These are phyloP conservation scores for Pyrenophora teres DNA, from an alignment of 2,329 filamentous ascomycete genomes.

Conservation along the genomic window DNA sequence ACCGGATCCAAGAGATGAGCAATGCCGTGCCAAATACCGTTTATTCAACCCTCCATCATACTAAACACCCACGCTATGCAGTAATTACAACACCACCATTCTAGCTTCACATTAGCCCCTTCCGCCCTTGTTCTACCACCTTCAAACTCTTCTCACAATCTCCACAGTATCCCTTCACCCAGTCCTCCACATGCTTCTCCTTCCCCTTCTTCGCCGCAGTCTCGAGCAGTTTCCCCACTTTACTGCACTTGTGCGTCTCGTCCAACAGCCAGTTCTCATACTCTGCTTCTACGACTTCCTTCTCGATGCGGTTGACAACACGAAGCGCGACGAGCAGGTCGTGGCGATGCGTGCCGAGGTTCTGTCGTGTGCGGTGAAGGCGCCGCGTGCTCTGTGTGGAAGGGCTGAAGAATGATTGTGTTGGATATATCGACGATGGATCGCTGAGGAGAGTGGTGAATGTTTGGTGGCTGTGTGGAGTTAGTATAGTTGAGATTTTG, in stretches of 20 bases:
- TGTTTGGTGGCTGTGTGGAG: slow-evolving; percentile 38
- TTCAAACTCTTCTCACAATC: slow-evolving; percentile 57
- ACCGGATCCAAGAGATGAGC: too few relatives aligned
- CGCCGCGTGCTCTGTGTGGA: slow-evolving; percentile 52
- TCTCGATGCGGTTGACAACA: slow-evolving; percentile 86
- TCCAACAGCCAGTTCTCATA: slow-evolving; percentile 91
- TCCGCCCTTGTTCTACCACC: slow-evolving; percentile 11
- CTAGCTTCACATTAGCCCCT: slow-evolving; percentile 12
- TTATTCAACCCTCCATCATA: not conserved
- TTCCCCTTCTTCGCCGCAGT: slow-evolving; percentile 43
- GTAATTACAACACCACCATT: not conserved
- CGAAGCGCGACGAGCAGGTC: slow-evolving; percentile 89
- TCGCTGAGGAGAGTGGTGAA: slow-evolving; percentile 44
- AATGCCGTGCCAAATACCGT: not conserved
- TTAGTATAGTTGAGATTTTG: slow-evolving; percentile 9
- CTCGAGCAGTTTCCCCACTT: slow-evolving; percentile 57
- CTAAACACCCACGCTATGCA: not conserved
- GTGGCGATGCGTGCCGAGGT: slow-evolving; percentile 82
- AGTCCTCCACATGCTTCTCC: slow-evolving; percentile 56
- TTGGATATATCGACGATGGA: slow-evolving; percentile 21
- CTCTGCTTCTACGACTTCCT: slow-evolving; percentile 81
- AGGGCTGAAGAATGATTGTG: slow-evolving; percentile 27
- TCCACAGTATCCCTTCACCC: slow-evolving; percentile 66
- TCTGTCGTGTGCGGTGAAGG: slow-evolving; percentile 78
- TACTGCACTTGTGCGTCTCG: slow-evolving; percentile 76